Conservation (phyloP, 2,329 filamentous ascomycete species). For the Aureobasidium sp. region DNA sequence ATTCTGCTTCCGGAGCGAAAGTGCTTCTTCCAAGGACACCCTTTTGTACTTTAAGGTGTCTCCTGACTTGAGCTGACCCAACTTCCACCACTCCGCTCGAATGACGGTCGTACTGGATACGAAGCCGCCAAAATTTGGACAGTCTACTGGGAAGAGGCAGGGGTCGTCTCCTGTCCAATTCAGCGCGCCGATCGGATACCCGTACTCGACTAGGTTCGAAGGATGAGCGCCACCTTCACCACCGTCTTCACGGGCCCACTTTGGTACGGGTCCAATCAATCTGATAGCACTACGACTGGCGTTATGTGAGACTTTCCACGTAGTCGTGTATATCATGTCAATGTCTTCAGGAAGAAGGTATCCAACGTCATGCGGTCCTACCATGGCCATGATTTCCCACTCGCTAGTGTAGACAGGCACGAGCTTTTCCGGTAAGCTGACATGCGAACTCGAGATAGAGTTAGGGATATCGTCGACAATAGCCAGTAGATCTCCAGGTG, state of each 20-base stretch:
- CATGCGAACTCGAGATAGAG: conserved; percentile 23
- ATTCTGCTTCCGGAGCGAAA: conserved; percentile 37
- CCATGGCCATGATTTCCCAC: conserved; percentile 49
- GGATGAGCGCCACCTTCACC: conserved; percentile 59
- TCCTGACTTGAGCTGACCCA: conserved; percentile 55
- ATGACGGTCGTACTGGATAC: conserved; percentile 50
- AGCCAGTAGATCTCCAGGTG: conserved; percentile 47
- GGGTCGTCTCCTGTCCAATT: conserved; percentile 58
- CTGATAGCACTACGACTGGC: conserved; percentile 54
- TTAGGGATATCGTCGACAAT: conserved; percentile 36
- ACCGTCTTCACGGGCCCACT: conserved; percentile 53
- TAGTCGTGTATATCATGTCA: conserved; percentile 49
- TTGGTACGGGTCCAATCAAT: conserved; percentile 50
- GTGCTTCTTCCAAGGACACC: conserved; percentile 46
- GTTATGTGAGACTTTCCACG: conserved; percentile 57
- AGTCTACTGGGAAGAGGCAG: conserved; percentile 53
- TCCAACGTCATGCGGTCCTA: conserved; percentile 50
- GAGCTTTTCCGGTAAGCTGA: conserved; percentile 37
- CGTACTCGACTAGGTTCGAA: conserved; percentile 45
- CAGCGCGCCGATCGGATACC: conserved; percentile 51
- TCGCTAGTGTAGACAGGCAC: conserved; percentile 43
- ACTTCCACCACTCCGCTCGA: conserved; percentile 53
- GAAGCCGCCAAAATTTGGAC: conserved; percentile 56
- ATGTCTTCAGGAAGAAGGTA: conserved; percentile 47
- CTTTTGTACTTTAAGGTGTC: conserved; percentile 46